Evolutionary conservation across 148 eudicot genomes (phyloP), one percentile per base, ranked within the genome.

Genomic region (Silene latifolia): DNA sequence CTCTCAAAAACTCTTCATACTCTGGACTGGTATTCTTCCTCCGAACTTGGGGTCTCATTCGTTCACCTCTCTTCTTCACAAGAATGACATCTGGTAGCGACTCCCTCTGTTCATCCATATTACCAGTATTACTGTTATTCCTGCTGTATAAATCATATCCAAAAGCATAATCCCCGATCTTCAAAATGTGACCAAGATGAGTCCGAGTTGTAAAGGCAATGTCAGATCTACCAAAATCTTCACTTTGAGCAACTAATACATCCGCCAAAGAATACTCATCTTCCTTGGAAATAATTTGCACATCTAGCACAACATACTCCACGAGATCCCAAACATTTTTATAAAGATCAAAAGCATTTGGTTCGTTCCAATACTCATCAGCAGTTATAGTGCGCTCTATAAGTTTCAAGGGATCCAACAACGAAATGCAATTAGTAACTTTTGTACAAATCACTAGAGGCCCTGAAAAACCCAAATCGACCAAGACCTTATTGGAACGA

Each of bases 221-320:
- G 69, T 85, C 87, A 60, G 83, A 86, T 53, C 79, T 79, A 8
- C 93, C 93, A 72, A 83, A 86, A 74, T 89, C 86, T 21, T 86
- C 86, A 13, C 83, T 74, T 18, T 85, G 86, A 59, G 83, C 83
- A 48, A 85, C 86, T 57, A 80, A 76, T 32, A 87, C 84, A 76
- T 86, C 88, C 20, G 97, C 89, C 48, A 83, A 71, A 47, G 72
- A 82, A 77, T 82, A 87, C 73, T 53, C 77, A 7, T 72, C 67
- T 7, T 88, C 85, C 7, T 6, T 15, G 10, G 82, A 77, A 53
- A 83, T 24, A 54, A 20, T 14, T 32, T 80, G 81, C 53, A 85
- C 65, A 53, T 85, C 84, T 14, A 83, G 51, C 24, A 89, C 88
- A 6, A 83, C 59, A 68, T 82, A 89, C 72, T 89, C 86, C 68